Conservation (phyloP, 2,329 filamentous ascomycete species). For the Paraphaeosphaeria sporulosa region DNA sequence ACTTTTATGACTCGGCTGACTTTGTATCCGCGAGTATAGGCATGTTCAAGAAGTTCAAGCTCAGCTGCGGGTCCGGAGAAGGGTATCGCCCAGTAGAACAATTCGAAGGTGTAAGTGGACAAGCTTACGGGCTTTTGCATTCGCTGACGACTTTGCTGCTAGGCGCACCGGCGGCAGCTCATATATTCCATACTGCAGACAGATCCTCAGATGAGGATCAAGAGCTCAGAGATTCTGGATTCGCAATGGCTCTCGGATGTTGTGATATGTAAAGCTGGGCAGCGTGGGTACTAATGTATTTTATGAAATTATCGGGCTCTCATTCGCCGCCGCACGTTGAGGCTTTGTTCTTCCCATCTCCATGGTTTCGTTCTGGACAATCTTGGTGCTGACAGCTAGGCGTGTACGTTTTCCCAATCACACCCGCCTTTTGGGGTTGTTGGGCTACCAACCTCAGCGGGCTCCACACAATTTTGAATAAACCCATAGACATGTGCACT, state of each 20-base stretch:
- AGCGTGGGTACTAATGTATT: conserved; percentile 79
- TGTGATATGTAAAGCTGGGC: conserved; percentile 93
- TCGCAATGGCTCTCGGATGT: conserved; percentile 99
- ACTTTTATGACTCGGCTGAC: no score
- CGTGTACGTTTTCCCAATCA: background rate
- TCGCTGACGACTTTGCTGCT: conserved; percentile 25
- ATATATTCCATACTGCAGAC: conserved; percentile 98
- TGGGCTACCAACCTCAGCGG: background rate
- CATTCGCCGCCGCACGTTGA: background rate
- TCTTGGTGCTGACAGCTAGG: background rate
- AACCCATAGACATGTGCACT: background rate
- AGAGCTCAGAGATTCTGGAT: conserved; percentile 93
- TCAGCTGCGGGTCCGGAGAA: conserved; percentile 90
- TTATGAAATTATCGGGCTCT: background rate
- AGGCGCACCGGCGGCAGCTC: conserved; percentile 97
- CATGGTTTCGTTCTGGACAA: background rate
- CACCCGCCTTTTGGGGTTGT: no score
- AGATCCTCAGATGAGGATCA: conserved; percentile 89
- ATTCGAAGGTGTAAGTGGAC: conserved; percentile 81
- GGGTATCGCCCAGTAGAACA: conserved; percentile 97
- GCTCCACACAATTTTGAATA: background rate
- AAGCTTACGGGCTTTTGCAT: no score
- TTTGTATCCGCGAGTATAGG: no score
- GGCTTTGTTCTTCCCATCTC: background rate
- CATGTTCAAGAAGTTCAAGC: conserved; percentile 94